A percentile compares a stretch with the other conserved stretches of the same genome.
Evolutionary conservation across 106 monocot species (phyloP).

Genomic region (Ottelia alismoides): DNA sequence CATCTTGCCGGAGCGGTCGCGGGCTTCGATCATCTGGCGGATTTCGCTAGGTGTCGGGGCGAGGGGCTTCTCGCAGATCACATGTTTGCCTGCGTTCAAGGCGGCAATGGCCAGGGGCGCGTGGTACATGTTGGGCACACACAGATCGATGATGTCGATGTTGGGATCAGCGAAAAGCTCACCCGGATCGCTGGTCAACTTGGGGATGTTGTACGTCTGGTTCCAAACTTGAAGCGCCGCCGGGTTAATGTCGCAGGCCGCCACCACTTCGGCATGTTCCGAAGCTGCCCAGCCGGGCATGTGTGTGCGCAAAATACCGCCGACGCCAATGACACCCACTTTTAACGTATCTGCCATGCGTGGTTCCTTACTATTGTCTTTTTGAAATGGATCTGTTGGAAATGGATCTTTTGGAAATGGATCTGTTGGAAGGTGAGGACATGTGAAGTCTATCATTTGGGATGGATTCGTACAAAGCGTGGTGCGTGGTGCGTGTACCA

Average conservation of each 20-base stretch:
- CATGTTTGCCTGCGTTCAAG: background rate
- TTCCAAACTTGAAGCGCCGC: background rate
- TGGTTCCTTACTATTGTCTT: too few relatives aligned
- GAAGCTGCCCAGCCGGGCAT: background rate
- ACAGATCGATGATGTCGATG: background rate
- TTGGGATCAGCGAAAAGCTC: background rate
- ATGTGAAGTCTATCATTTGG: too few relatives aligned
- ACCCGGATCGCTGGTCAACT: too few relatives aligned
- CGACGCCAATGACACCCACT: background rate
- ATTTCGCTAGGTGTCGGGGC: background rate
- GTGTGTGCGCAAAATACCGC: background rate
- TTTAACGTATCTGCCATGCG: too few relatives aligned
- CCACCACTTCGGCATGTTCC: background rate
- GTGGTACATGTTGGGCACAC: background rate
- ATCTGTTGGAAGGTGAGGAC: too few relatives aligned
- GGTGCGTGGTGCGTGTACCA: too few relatives aligned
- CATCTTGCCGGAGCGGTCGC: background rate
- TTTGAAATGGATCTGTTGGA: too few relatives aligned
- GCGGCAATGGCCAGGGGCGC: background rate
- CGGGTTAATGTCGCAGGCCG: background rate
- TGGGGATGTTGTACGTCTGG: background rate
- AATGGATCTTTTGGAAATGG: too few relatives aligned
- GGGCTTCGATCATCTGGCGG: background rate
- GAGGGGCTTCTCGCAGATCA: background rate
- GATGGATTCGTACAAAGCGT: too few relatives aligned